Conservation (phyloP, 2,329 filamentous ascomycete species). For the Penicillium janthinellum region DNA sequence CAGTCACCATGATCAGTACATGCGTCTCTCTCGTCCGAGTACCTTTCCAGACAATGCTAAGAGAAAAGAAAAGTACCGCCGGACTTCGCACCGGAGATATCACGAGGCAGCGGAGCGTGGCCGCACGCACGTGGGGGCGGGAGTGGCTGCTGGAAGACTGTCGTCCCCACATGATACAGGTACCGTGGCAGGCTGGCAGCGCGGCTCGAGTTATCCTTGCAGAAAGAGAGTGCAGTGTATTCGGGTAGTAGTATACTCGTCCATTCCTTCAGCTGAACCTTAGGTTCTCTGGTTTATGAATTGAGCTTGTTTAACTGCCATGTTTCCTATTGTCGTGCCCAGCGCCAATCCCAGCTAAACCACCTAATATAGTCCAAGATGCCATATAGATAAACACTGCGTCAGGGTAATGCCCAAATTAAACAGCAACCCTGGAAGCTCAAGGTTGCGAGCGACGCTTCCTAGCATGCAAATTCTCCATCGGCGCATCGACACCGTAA, state of each 20-base stretch:
- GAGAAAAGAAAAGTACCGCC: not conserved
- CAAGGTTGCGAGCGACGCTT: not conserved
- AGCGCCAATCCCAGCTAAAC: too few species aligned
- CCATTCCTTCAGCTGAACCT: too few species aligned
- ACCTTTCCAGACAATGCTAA: not conserved
- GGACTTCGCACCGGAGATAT: slow-evolving; percentile 23
- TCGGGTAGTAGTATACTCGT: too few species aligned
- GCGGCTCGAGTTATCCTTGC: too few species aligned
- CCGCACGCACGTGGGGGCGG: slow-evolving; percentile 17
- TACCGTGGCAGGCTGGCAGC: too few species aligned
- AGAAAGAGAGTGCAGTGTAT: too few species aligned
- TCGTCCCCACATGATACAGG: not conserved
- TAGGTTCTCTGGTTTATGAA: too few species aligned
- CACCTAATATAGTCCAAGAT: too few species aligned
- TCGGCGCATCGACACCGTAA: slow-evolving; percentile 10
- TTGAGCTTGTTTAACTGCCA: too few species aligned
- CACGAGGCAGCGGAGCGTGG: not conserved
- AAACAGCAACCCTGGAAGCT: not conserved
- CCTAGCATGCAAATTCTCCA: slow-evolving; percentile 9
- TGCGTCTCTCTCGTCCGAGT: not conserved
- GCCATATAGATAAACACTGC: too few species aligned
- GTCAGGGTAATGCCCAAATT: too few species aligned
- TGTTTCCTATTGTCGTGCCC: too few species aligned
- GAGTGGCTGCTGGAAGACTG: slow-evolving; percentile 2
- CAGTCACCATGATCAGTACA: not conserved